Base-by-base conservation (phyloP, 1,284 basidiomycete genomes). In the Megacollybia platyphylla region DNA sequence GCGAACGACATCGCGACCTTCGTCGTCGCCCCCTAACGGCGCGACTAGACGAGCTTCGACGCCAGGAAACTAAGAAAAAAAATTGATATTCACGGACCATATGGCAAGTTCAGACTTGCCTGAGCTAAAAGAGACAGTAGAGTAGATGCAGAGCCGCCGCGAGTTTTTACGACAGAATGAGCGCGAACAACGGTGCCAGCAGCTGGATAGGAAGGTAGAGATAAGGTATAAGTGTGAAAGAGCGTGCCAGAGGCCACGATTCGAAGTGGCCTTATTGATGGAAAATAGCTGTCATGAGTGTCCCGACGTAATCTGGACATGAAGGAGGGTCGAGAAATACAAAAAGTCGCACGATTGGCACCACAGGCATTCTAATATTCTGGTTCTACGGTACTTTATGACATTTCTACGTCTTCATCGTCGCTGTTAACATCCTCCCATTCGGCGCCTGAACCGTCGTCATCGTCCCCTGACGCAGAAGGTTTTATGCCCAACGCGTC, bases 171-270 rank as follows among this genome's bases (percentile, higher is more conserved):
- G 2, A 87, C 82, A 2, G 78, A 72, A 51, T 83, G 78, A 0
- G 85, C 85, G 32, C 85, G 78, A 2, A 74, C 58, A 7, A 68
- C 73, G 4, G 70, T 64, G 11, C 67, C 63, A 2, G 79, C 73
- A n/a, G 59, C 57, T 1, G 84, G 83, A 48, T 83, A 71, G 10
- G 66, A 56, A 20, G 75, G 71, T 2, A 88, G 53, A 37, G 65
- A 64, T 36, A 88, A 67, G 0, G 74, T 76, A 56, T 86, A 76
- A 2, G 82, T 85, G 37, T 81, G 59, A 55, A 87, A 88, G 34
- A 88, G 67, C 7, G 85, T 83, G 15, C 85, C 85, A 11, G 79
- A 78, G 5, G 81, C 80, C 36, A 88, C 69, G 20, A 88, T 73
- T 36, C 83, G 77, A 17, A 86, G 62, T n/a, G 71, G 67, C 51